Conservation (phyloP, 2,329 filamentous ascomycete species). For the Achaetomium macrosporum region DNA sequence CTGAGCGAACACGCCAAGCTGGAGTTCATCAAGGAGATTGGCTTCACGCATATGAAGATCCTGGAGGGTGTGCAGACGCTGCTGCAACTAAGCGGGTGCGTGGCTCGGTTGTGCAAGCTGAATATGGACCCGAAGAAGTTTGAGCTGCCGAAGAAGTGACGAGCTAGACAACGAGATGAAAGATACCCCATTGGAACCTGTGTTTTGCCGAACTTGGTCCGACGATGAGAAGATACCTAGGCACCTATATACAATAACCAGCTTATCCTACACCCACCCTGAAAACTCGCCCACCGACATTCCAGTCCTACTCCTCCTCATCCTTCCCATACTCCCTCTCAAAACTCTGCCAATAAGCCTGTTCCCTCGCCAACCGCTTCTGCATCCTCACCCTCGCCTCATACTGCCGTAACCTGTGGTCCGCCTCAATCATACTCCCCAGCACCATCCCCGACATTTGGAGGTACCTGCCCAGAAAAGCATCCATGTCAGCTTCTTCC, state of each 20-base stretch:
- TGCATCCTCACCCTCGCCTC: conserved; percentile 60
- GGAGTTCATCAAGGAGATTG: conserved; percentile 97
- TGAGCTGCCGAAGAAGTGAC: conserved; percentile 35
- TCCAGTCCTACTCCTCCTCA: conserved; percentile 29
- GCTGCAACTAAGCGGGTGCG: conserved; percentile 86
- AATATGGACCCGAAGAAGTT: conserved; percentile 94
- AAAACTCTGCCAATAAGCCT: conserved; percentile 62
- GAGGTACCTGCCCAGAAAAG: conserved; percentile 54
- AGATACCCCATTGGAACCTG: conserved; percentile 12
- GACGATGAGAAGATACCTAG: not conserved
- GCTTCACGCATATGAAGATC: conserved; percentile 98
- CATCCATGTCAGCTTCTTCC: not conserved
- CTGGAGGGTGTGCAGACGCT: conserved; percentile 96
- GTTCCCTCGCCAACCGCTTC: conserved; percentile 56
- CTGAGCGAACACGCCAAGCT: conserved; percentile 92
- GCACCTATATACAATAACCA: not conserved
- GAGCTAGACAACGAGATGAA: not conserved
- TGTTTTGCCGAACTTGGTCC: not conserved
- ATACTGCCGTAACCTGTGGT: conserved; percentile 60
- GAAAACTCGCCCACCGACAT: not conserved
- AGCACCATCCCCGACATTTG: conserved; percentile 85
- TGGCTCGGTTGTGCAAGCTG: conserved; percentile 85
- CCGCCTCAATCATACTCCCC: conserved; percentile 71
- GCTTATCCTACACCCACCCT: not conserved
- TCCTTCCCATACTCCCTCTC: conserved; percentile 54